Evolutionary conservation across 345 rosid genomes (phyloP).

Genomic region (Diplotaxis tenuifolia): DNA sequence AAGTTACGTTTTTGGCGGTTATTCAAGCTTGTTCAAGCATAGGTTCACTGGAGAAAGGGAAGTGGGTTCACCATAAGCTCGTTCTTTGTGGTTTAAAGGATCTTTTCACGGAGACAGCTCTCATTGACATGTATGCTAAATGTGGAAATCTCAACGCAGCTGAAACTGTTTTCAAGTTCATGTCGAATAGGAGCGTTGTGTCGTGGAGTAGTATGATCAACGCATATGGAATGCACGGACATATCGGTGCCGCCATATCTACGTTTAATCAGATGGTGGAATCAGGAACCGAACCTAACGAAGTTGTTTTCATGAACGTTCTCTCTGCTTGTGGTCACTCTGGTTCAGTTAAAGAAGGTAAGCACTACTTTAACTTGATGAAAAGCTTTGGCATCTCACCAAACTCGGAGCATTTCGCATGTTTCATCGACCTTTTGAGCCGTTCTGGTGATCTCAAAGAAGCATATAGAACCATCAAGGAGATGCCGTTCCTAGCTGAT

Average conservation of each 20-base stretch:
- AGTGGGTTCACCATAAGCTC: slow-evolving; percentile 74
- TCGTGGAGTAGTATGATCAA: slow-evolving; percentile 77
- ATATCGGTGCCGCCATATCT: slow-evolving; percentile 48
- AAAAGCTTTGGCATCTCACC: slow-evolving; percentile 54
- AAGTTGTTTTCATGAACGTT: slow-evolving; percentile 76
- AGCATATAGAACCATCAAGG: slow-evolving; percentile 57
- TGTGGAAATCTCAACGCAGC: slow-evolving; percentile 73
- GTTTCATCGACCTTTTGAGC: slow-evolving; percentile 79
- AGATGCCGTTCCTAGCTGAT: slow-evolving; percentile 63
- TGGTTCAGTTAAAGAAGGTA: slow-evolving; percentile 65
- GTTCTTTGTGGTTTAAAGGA: slow-evolving; percentile 45
- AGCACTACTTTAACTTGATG: slow-evolving; percentile 57
- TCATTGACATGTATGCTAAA: slow-evolving; percentile 70
- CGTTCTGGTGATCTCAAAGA: slow-evolving; percentile 69
- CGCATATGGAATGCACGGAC: slow-evolving; percentile 77
- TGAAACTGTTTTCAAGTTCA: slow-evolving; percentile 43
- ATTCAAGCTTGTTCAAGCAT: slow-evolving; percentile 65
- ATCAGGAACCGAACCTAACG: slow-evolving; percentile 63
- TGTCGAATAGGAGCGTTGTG: slow-evolving; percentile 56
- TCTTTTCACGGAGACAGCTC: slow-evolving; percentile 58
- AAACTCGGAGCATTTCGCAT: slow-evolving; percentile 68
- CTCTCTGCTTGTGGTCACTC: slow-evolving; percentile 84
- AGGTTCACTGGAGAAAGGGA: slow-evolving; percentile 63
- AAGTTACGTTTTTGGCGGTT: slow-evolving; percentile 57
- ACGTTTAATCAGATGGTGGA: slow-evolving; percentile 62